Percentiles rank a stretch among this genome's conserved stretches.
phyloP scores from a whole-genome alignment of 495 filamentous ascomycete genomes.

The Tuber borchii region DNA sequence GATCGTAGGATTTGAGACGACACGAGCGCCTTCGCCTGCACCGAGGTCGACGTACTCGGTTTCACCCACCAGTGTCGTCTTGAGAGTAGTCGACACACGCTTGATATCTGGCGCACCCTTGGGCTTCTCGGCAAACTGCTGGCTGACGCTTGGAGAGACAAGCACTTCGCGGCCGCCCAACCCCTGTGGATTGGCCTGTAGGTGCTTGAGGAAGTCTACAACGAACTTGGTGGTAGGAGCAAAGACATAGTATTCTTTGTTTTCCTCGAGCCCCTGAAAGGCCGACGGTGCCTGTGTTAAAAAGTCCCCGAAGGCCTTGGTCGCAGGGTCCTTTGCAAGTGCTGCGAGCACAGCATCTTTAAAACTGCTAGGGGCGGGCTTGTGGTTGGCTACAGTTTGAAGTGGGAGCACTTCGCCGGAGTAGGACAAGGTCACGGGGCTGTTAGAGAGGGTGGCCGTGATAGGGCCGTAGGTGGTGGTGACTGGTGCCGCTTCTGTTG shows the following conservation, averaged over 20 bases:
- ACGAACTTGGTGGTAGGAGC: background rate
- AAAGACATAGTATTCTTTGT: background rate
- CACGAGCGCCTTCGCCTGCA: background rate
- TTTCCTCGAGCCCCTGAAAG: background rate
- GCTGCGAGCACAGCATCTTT: background rate
- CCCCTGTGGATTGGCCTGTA: fast-evolving
- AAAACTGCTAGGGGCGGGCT: background rate
- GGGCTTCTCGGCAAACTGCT: background rate
- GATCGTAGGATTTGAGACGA: background rate
- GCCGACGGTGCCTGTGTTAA: background rate
- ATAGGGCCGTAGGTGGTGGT: background rate
- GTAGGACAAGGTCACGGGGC: background rate
- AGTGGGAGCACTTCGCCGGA: background rate
- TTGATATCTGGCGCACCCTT: background rate
- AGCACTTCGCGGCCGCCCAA: background rate
- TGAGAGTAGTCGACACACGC: background rate
- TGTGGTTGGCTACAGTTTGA: background rate
- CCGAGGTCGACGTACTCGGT: background rate
- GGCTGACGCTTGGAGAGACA: too few species aligned
- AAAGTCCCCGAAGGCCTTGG: background rate
- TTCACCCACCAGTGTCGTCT: background rate
- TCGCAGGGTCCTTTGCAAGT: background rate
- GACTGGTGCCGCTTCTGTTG: too few species aligned
- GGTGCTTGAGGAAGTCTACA: background rate
- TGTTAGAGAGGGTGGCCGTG: background rate